These are phyloP conservation scores for Xylariaceae sp. DNA, from an alignment of 2,329 filamentous ascomycete species.

Conservation along the genomic window DNA sequence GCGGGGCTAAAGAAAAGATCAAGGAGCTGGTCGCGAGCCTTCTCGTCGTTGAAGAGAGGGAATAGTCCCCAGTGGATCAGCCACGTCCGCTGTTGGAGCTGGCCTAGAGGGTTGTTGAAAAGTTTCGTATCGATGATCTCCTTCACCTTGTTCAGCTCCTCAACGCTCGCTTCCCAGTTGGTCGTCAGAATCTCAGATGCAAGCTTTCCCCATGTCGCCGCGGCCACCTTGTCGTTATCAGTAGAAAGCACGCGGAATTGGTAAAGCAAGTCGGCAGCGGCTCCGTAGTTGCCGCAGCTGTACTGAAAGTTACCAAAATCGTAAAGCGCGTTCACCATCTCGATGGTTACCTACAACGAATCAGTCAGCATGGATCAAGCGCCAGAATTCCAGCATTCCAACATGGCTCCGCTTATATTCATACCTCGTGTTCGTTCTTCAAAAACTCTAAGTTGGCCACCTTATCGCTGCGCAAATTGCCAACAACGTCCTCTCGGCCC, in stretches of 20 bases:
- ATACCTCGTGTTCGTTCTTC: conserved; percentile 89
- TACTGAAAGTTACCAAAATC: conserved; percentile 98
- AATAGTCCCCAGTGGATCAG: conserved; percentile 98
- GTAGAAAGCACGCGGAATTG: conserved; percentile 97
- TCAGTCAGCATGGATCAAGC: conserved; percentile 14
- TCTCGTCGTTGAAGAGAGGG: conserved; percentile 97
- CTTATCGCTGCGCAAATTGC: conserved; percentile 91
- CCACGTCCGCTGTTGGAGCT: conserved; percentile 95
- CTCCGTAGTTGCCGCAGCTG: conserved; percentile 89
- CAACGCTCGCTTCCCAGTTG: conserved; percentile 91
- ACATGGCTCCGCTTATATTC: conserved; percentile 30
- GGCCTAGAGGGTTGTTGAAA: conserved; percentile 92
- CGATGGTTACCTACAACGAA: conserved; percentile 65
- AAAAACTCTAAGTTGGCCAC: conserved; percentile 97
- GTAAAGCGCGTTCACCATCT: conserved; percentile 94
- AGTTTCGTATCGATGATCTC: conserved; percentile 90
- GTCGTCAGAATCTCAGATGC: conserved; percentile 91
- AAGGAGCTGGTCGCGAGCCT: conserved; percentile 82
- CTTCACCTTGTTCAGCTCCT: conserved; percentile 85
- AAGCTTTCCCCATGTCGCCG: conserved; percentile 96
- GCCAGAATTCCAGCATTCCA: neutral
- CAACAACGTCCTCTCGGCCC: conserved; percentile 83
- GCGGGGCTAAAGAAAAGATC: conserved; percentile 95
- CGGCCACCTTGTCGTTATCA: conserved; percentile 94
- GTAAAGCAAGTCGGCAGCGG: conserved; percentile 88